A percentile compares a stretch with the other conserved stretches of the same genome.
Evolutionary conservation across 177 flowering plant genomes (phyloP).

Genomic region (Vitis hybrid): DNA sequence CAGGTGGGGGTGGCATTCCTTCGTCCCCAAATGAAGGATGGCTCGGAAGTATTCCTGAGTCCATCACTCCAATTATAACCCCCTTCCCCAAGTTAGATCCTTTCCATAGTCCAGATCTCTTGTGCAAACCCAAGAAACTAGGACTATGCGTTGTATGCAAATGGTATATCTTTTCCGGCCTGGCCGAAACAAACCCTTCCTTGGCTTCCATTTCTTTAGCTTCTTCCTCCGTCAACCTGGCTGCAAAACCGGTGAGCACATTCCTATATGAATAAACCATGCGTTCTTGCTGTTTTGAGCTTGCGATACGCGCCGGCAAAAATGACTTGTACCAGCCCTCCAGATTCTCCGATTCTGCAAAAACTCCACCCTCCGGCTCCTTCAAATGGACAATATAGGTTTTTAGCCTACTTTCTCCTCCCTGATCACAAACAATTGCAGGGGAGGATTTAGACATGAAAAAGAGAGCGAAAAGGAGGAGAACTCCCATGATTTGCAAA

Average conservation of each 20-base stretch:
- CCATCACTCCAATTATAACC: constrained; percentile 51
- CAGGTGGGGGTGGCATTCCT: constrained; percentile 56
- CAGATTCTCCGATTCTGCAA: constrained; percentile 9
- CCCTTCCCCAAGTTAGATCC: constrained; percentile 49
- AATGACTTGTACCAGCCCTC: constrained; percentile 41
- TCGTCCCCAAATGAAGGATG: constrained; percentile 52
- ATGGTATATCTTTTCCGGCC: constrained; percentile 13
- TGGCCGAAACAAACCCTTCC: constrained; percentile 39
- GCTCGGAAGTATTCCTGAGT: constrained; percentile 39
- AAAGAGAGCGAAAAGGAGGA: not conserved
- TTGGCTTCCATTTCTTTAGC: constrained; percentile 30
- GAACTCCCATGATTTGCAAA: not conserved
- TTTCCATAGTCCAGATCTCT: constrained; percentile 36
- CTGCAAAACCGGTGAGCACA: constrained; percentile 59
- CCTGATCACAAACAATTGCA: not conserved
- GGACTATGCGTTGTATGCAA: constrained; percentile 55
- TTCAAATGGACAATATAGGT: constrained; percentile 48
- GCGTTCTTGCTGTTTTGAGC: constrained; percentile 15
- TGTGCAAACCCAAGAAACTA: constrained; percentile 47
- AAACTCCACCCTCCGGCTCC: constrained; percentile 19
- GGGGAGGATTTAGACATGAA: not conserved
- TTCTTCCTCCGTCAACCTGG: constrained; percentile 37
- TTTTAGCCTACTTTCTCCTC: constrained; percentile 8
- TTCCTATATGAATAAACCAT: constrained; percentile 39
- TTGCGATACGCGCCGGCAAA: constrained; percentile 24